Percentiles rank a stretch among this genome's conserved stretches.
These are phyloP conservation scores for Pythium utonaiense DNA, from an alignment of 352 stramenopile species.

Conservation along the genomic window DNA sequence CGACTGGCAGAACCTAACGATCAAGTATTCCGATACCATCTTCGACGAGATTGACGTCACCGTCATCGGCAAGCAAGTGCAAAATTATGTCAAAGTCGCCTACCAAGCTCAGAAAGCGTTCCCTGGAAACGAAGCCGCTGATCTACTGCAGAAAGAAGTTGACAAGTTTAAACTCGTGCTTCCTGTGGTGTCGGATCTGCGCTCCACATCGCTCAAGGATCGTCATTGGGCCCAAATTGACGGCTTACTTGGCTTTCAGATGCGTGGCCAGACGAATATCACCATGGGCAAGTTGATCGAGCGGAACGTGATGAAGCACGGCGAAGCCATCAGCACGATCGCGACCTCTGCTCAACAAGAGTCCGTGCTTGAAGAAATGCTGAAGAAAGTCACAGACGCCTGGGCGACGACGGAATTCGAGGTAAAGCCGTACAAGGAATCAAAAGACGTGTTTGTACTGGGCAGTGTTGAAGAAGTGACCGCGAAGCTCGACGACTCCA, in stretches of 20 bases:
- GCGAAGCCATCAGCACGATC: slow-evolving; percentile 83
- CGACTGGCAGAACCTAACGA: slow-evolving; percentile 81
- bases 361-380: slow-evolving; percentile 90
- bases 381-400: slow-evolving; percentile 89
- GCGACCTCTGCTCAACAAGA: slow-evolving; percentile 89
- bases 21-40: slow-evolving; percentile 67
- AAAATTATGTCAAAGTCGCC: slow-evolving; percentile 85
- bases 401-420: slow-evolving; percentile 91
- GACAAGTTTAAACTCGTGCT: slow-evolving; percentile 89
- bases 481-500: slow-evolving; percentile 89
- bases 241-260: slow-evolving; percentile 82
- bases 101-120: slow-evolving; percentile 87
- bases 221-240: slow-evolving; percentile 80
- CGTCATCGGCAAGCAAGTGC: slow-evolving; percentile 87
- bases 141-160: slow-evolving; percentile 81
- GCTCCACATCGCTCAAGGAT: slow-evolving; percentile 60
- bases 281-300: slow-evolving; percentile 88
- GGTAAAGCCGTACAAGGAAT: slow-evolving; percentile 91
- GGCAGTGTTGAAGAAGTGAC: slow-evolving; percentile 91
- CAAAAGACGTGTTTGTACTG: slow-evolving; percentile 92
- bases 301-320: slow-evolving; percentile 81
- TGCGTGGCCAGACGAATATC: slow-evolving; percentile 74
- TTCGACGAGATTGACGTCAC: slow-evolving; percentile 90
- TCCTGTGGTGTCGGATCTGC: slow-evolving; percentile 70
- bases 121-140: slow-evolving; percentile 78